Conservation (phyloP, 768 basidiomycete genomes). For the Mrakia hoshinonis region DNA sequence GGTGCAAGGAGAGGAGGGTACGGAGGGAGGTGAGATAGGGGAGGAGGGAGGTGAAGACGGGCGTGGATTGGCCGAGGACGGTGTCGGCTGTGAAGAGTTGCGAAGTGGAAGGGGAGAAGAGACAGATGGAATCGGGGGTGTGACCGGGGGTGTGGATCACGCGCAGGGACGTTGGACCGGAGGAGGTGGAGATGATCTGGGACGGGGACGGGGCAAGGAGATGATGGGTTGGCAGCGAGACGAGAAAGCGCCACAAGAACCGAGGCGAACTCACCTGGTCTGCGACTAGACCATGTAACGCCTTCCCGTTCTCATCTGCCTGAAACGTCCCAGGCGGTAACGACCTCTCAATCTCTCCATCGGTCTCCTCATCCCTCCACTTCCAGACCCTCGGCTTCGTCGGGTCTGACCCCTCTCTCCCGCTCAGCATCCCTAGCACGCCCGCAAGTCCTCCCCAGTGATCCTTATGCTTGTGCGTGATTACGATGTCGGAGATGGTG, state of each 20-base stretch:
- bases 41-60: slow-evolving; percentile 76
- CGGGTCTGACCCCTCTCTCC: slow-evolving; percentile 46
- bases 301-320: neutral
- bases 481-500: slow-evolving; percentile 70
- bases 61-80: slow-evolving; percentile 57
- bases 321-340: slow-evolving; percentile 33
- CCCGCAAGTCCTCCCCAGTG: slow-evolving; percentile 68
- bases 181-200: slow-evolving; percentile 47
- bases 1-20: slow-evolving; percentile 34
- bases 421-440: slow-evolving; percentile 58
- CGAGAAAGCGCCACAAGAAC: no score
- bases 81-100: slow-evolving; percentile 85
- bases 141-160: slow-evolving; percentile 85
- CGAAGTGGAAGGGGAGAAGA: slow-evolving; percentile 59
- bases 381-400: slow-evolving; percentile 42
- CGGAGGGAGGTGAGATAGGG: slow-evolving; percentile 44
- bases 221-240: slow-evolving; percentile 40
- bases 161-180: slow-evolving; percentile 46
- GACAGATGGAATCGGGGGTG: slow-evolving; percentile 71
- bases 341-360: slow-evolving; percentile 32
- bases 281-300: neutral
- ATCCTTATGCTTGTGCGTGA: slow-evolving; percentile 86
- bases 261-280: slow-evolving; percentile 14
- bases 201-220: slow-evolving; percentile 57
- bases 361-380: slow-evolving; percentile 34